These are phyloP conservation scores for Kluyveromyces sp. DNA, from an alignment of 1,139 yeast genomes.

Conservation along the genomic window DNA sequence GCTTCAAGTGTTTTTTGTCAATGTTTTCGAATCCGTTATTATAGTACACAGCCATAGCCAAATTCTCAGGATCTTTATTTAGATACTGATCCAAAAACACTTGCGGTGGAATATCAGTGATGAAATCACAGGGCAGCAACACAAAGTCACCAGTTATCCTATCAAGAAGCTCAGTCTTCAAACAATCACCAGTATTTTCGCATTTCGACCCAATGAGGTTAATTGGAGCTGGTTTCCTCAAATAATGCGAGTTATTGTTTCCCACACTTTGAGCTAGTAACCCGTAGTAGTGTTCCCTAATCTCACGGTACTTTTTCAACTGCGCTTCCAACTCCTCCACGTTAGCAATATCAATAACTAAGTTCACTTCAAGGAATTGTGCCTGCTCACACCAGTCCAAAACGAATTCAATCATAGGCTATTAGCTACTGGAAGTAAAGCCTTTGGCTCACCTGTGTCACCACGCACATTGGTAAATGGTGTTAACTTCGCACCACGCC, in stretches of 20 bases:
- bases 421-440: constrained; percentile 83
- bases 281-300: constrained; percentile 25
- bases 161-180: constrained; percentile 42
- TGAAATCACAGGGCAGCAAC: constrained; percentile 84
- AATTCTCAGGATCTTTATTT: constrained; percentile 53
- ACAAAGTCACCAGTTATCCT: constrained; percentile 50
- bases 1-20: constrained; percentile 66
- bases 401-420: constrained; percentile 85
- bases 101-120: constrained; percentile 88
- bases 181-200: constrained; percentile 56
- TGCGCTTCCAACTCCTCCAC: constrained; percentile 25
- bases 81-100: constrained; percentile 78
- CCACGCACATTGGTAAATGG: constrained; percentile 54
- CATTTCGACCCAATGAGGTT: constrained; percentile 41
- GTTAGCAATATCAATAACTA: constrained; percentile 40
- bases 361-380: constrained; percentile 55
- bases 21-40: constrained; percentile 60
- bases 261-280: constrained; percentile 20
- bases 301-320: constrained; percentile 17
- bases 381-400: constrained; percentile 92
- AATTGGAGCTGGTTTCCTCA: constrained; percentile 34
- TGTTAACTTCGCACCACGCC: constrained; percentile 62
- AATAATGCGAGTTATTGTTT: constrained; percentile 21
- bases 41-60: constrained; percentile 68
- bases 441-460: constrained; percentile 62